Percentiles rank a stretch among this genome's conserved stretches.
Evolutionary conservation across 495 filamentous ascomycete genomes (phyloP).

Genomic region (Podospora comata): DNA sequence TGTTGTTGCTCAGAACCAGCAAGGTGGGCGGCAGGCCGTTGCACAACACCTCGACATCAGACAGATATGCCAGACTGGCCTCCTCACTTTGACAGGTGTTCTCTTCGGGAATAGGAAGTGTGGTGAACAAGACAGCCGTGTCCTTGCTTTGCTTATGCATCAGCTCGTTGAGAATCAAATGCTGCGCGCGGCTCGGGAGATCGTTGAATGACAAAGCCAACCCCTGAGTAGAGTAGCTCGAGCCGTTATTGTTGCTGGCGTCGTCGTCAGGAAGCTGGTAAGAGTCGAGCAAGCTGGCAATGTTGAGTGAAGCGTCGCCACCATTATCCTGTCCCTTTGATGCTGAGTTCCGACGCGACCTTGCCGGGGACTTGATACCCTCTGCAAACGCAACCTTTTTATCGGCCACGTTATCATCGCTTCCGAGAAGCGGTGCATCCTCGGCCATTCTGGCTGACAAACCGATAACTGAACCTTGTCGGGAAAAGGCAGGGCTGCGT

Average conservation of each 20-base stretch:
- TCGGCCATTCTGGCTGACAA: conserved; percentile 45
- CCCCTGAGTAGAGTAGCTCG: conserved; percentile 59
- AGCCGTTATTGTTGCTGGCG: conserved; percentile 37
- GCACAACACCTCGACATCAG: conserved; percentile 72
- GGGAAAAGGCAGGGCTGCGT: conserved; percentile 41
- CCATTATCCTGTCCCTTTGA: conserved; percentile 21
- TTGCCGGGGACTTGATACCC: conserved; percentile 22
- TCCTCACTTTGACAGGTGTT: conserved; percentile 68
- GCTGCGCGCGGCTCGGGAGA: conserved; percentile 75
- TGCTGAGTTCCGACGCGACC: conserved; percentile 33
- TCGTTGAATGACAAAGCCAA: conserved; percentile 79
- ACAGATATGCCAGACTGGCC: conserved; percentile 67
- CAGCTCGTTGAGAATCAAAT: conserved; percentile 81
- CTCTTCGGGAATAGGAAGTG: conserved; percentile 71
- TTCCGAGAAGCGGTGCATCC: conserved; percentile 49
- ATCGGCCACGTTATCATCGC: conserved; percentile 49
- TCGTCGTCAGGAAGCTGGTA: conserved; percentile 27
- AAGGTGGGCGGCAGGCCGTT: conserved; percentile 65
- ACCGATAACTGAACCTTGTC: conserved; percentile 41
- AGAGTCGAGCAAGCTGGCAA: conserved; percentile 36
- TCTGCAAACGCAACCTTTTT: conserved; percentile 70
- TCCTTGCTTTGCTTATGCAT: conserved; percentile 66
- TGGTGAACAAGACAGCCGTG: conserved; percentile 81
- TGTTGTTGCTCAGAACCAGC: conserved; percentile 82
- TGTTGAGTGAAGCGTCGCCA: conserved; percentile 34